phyloP scores from a whole-genome alignment of 2,329 filamentous ascomycete genomes.

The Biscogniauxia sp. region DNA sequence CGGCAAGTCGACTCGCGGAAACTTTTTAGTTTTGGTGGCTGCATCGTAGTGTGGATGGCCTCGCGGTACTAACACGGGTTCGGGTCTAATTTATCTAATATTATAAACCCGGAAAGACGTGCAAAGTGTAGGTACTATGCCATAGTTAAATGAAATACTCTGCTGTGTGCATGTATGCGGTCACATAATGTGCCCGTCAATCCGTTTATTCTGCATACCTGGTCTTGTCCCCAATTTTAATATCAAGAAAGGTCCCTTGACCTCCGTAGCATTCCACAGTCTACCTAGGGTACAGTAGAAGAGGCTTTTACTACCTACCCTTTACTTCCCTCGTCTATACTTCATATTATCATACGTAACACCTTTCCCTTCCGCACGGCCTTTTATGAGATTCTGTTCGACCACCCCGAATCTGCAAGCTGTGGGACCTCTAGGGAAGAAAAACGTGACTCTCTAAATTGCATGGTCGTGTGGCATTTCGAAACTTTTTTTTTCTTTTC shows the following conservation, averaged over 20 bases:
- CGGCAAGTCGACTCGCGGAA: background rate
- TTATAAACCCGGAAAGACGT: background rate
- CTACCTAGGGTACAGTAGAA: background rate
- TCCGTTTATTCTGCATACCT: background rate
- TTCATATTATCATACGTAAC: background rate
- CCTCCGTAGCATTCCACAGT: background rate
- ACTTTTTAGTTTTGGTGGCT: background rate
- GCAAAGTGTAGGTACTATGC: background rate
- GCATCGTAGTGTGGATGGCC: background rate
- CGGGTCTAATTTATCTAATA: constrained; percentile 2
- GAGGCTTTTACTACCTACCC: constrained; percentile 5
- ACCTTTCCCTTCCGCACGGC: constrained; percentile 2
- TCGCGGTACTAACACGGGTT: background rate
- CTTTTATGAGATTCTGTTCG: constrained; percentile 9
- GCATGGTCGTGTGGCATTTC: constrained; percentile 8
- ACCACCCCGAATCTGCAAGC: constrained; percentile 14
- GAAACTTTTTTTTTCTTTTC: constrained; percentile 12
- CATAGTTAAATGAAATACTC: background rate
- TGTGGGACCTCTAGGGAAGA: constrained; percentile 13
- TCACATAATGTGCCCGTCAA: background rate
- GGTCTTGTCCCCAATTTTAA: constrained; percentile 2
- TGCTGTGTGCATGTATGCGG: background rate
- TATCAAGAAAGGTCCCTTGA: background rate
- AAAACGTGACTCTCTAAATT: constrained; percentile 13
- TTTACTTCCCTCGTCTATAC: constrained; percentile 2